Percentiles rank a stretch among this genome's conserved stretches.
Evolutionary conservation across 2,329 filamentous ascomycete species (phyloP).

Genomic region (Massarina eburnea): DNA sequence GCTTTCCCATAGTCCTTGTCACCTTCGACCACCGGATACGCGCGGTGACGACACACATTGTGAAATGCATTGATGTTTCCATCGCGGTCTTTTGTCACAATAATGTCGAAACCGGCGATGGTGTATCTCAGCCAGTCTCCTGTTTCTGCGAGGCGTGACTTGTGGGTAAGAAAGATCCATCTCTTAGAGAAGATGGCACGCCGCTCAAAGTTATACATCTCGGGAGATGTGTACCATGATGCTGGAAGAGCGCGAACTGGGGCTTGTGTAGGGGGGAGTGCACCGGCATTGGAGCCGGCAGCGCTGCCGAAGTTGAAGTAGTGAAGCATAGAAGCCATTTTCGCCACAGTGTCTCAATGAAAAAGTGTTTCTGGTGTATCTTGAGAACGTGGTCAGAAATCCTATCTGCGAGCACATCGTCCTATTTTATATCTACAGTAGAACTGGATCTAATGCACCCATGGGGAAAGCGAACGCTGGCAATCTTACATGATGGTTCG

Average conservation of each 20-base stretch:
- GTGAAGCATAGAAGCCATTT: conserved; percentile 12
- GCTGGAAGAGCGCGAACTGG: conserved; percentile 43
- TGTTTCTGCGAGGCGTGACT: conserved; percentile 20
- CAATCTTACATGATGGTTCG: not conserved
- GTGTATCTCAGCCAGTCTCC: conserved; percentile 25
- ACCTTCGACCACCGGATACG: conserved; percentile 37
- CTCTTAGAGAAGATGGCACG: conserved; percentile 48
- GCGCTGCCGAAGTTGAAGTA: conserved; percentile 19
- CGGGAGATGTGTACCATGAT: conserved; percentile 49
- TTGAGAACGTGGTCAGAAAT: not conserved
- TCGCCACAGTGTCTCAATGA: too few relatives aligned
- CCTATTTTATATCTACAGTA: not conserved
- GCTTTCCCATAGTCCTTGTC: conserved; percentile 30
- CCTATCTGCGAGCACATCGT: not conserved
- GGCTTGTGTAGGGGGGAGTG: conserved; percentile 4
- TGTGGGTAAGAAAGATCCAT: conserved; percentile 43
- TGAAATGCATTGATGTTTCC: conserved; percentile 39
- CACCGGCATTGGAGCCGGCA: conserved; percentile 5
- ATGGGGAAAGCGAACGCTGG: conserved; percentile 1
- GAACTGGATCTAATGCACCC: not conserved
- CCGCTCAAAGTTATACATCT: conserved; percentile 51
- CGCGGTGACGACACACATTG: conserved; percentile 48
- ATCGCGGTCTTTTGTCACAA: conserved; percentile 19
- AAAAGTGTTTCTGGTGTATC: not conserved
- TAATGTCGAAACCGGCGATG: conserved; percentile 24